Conservation (phyloP, 176 grass and related monocot genomes). For the Aegilops sharonensis region DNA sequence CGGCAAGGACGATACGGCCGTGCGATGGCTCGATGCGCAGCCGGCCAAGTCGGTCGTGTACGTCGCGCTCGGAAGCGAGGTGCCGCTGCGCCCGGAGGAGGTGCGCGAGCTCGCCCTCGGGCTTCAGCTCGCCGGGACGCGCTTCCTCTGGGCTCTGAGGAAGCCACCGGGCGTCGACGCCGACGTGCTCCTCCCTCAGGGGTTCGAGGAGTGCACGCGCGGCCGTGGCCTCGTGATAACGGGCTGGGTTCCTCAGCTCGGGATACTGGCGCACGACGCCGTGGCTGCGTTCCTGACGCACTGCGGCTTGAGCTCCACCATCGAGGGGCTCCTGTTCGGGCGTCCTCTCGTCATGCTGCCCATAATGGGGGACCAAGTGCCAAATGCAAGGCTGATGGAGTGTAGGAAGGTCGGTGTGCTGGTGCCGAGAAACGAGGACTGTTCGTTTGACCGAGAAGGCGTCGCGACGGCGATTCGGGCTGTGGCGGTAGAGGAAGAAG, state of each 20-base stretch:
- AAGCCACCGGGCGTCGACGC: neutral
- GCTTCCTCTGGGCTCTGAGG: slow-evolving; percentile 21
- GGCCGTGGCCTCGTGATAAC: neutral
- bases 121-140: slow-evolving; percentile 14
- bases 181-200: neutral
- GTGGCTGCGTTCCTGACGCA: slow-evolving; percentile 67
- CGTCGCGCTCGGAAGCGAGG: slow-evolving; percentile 19
- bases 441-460: slow-evolving; percentile 2
- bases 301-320: slow-evolving; percentile 69
- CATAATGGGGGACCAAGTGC: slow-evolving; percentile 8
- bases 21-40: neutral
- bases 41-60: neutral
- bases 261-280: slow-evolving; percentile 30
- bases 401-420: neutral
- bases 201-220: neutral
- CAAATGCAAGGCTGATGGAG: slow-evolving; percentile 1
- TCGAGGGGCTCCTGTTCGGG: slow-evolving; percentile 21
- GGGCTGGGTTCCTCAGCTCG: neutral
- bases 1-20: neutral
- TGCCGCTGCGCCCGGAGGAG: neutral
- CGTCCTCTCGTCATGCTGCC: slow-evolving; percentile 2
- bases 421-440: neutral
- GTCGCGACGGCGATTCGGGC: neutral
- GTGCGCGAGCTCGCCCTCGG: slow-evolving; percentile 10
- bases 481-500: neutral